Conservation (phyloP, 768 basidiomycete genomes). For the Tulasnella sp. region DNA sequence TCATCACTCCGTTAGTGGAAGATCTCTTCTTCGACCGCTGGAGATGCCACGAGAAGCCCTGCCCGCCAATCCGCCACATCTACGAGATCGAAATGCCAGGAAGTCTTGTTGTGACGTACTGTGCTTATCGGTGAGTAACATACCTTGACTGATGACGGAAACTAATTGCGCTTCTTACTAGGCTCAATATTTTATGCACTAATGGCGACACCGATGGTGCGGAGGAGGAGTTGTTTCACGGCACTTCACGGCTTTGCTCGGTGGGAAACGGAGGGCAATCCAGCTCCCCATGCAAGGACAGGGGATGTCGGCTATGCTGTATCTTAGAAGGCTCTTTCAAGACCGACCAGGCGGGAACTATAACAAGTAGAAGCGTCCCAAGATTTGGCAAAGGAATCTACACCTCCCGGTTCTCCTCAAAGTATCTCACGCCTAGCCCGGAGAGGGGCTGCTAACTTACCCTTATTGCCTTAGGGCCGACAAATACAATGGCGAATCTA, state of each 20-base stretch:
- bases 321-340: neutral
- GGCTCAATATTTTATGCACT: neutral
- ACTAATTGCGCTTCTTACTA: neutral
- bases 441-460: neutral
- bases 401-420: neutral
- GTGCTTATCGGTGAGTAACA: neutral
- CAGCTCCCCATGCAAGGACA: neutral
- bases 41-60: neutral
- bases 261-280: neutral
- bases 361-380: neutral
- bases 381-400: neutral
- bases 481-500: neutral
- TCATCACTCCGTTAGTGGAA: neutral
- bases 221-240: neutral
- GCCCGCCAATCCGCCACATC: neutral
- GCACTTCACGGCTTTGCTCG: neutral
- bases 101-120: neutral
- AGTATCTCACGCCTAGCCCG: neutral
- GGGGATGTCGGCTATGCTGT: neutral
- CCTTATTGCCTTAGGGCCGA: neutral
- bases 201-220: neutral
- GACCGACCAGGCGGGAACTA: neutral
- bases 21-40: neutral
- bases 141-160: too few species aligned
- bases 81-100: neutral